phyloP scores from a whole-genome alignment of 73 alveolate genomes.

The Paramecium primaurelia region DNA sequence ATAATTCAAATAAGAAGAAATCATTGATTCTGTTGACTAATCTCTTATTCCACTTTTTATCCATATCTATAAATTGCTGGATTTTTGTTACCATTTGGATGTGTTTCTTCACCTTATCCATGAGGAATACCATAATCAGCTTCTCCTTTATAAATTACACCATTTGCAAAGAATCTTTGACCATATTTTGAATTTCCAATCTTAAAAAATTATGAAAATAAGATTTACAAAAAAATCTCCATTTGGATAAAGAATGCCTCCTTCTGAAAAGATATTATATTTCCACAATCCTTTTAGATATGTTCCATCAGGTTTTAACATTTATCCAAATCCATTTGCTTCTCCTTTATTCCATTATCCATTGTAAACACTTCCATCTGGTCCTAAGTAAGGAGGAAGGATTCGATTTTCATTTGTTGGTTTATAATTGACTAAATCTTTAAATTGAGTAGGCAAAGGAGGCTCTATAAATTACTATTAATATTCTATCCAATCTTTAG shows the following conservation, averaged over 20 bases:
- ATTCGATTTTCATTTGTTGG: neutral
- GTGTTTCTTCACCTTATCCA: slow-evolving; percentile 51
- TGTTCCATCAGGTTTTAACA: neutral
- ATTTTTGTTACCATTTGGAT: neutral
- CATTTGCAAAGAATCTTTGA: neutral
- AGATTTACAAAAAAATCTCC: neutral
- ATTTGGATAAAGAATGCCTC: neutral
- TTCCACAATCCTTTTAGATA: slow-evolving; percentile 41
- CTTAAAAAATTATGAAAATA: neutral
- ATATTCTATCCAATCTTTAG: neutral
- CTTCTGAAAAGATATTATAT: neutral
- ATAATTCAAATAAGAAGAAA: neutral
- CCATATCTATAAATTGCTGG: neutral
- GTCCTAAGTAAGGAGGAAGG: neutral
- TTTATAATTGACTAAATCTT: neutral
- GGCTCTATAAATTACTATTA: neutral
- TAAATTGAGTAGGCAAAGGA: neutral
- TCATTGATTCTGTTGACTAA: neutral
- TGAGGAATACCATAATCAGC: neutral
- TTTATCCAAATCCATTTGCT: neutral
- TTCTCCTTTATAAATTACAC: neutral
- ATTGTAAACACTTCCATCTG: neutral
- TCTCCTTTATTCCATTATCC: slow-evolving; percentile 36
- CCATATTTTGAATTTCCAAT: neutral
- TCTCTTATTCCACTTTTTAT: neutral